These are phyloP conservation scores for Neurospora africana DNA, from an alignment of 495 filamentous ascomycete species.

Conservation along the genomic window DNA sequence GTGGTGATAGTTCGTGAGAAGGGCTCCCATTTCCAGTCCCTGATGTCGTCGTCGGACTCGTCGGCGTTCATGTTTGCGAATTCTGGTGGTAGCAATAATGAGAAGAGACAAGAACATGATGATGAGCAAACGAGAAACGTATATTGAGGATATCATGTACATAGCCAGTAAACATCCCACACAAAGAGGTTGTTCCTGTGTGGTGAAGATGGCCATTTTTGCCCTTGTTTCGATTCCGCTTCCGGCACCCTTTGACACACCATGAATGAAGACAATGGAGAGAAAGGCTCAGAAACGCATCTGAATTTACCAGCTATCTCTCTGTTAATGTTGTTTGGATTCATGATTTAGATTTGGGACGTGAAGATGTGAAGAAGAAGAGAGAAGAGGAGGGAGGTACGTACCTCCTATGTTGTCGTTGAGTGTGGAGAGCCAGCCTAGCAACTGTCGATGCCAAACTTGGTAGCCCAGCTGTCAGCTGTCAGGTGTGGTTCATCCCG, in stretches of 20 bases:
- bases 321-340: neutral
- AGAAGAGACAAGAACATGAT: neutral
- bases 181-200: neutral
- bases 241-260: neutral
- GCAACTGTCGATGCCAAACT: neutral
- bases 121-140: neutral
- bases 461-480: neutral
- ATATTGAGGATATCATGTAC: neutral
- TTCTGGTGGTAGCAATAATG: neutral
- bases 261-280: neutral
- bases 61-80: neutral
- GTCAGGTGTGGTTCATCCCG: neutral
- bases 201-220: neutral
- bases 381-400: neutral
- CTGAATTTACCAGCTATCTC: neutral
- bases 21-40: neutral
- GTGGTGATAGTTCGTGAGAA: accelerated
- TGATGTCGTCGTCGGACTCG: neutral
- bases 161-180: neutral
- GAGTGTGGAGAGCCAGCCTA: neutral
- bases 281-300: neutral
- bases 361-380: neutral
- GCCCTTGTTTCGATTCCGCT: neutral
- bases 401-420: neutral
- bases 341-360: neutral